A percentile compares a stretch with the other conserved stretches of the same genome.
phyloP scores from a whole-genome alignment of 176 grass and related monocot species.

The Elymus sibiricus region DNA sequence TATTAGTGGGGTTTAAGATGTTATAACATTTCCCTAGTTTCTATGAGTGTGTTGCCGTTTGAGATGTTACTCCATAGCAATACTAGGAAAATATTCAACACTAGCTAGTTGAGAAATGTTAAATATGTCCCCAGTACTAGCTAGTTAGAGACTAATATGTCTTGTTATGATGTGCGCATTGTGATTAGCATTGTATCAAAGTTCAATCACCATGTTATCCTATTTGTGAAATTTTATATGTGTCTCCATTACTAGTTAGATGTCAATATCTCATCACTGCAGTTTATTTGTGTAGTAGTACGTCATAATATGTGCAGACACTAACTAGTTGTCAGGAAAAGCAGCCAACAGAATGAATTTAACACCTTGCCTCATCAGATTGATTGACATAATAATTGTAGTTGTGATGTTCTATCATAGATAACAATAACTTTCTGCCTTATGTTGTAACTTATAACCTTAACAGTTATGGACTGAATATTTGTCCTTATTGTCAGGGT shows the following conservation, averaged over 20 bases:
- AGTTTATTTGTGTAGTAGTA: background rate
- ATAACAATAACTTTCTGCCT: background rate
- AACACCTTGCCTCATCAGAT: background rate
- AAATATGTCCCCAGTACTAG: too few species aligned
- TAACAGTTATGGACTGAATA: background rate
- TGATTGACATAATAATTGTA: background rate
- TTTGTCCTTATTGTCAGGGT: slow-evolving; percentile 15
- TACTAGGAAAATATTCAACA: too few species aligned
- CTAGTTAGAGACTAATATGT: background rate
- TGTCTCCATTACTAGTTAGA: background rate
- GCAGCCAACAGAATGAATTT: background rate
- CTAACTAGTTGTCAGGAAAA: background rate
- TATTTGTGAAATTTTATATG: background rate
- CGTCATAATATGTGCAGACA: background rate
- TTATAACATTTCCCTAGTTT: too few species aligned
- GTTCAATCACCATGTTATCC: background rate
- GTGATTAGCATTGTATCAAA: background rate
- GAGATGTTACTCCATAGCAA: background rate
- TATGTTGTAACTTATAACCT: background rate
- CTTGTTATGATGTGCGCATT: background rate
- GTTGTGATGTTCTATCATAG: background rate
- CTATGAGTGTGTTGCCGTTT: background rate
- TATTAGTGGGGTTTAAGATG: too few species aligned
- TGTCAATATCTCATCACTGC: background rate
- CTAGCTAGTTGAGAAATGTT: too few species aligned